phyloP scores from a whole-genome alignment of 306 rosid genomes.

The Amphicarpaea edgeworthii region DNA sequence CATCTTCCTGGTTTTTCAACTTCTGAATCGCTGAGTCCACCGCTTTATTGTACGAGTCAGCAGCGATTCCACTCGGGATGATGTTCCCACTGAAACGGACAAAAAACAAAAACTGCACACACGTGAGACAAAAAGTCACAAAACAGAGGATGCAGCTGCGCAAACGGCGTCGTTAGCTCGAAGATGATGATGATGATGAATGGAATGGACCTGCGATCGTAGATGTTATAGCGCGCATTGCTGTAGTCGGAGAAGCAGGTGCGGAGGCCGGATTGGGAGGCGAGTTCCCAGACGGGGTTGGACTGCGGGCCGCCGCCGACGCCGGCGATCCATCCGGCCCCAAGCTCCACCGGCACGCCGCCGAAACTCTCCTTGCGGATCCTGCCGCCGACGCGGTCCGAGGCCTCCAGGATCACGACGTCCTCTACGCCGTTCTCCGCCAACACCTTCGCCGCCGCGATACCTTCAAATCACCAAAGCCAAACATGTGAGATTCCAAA shows the following conservation, averaged over 20 bases:
- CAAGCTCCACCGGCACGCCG: constrained; percentile 88
- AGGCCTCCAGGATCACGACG: constrained; percentile 83
- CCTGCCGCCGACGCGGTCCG: constrained; percentile 95
- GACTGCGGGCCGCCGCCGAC: constrained; percentile 86
- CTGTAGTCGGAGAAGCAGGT: constrained; percentile 93
- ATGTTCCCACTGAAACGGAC: constrained; percentile 69
- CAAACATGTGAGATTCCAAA: constrained; percentile 22
- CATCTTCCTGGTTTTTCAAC: constrained; percentile 64
- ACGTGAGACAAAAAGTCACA: not conserved
- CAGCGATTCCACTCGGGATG: constrained; percentile 85
- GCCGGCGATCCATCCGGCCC: constrained; percentile 99
- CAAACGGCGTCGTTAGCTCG: not conserved
- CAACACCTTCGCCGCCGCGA: constrained; percentile 85
- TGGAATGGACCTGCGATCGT: constrained; percentile 79
- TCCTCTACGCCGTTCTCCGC: constrained; percentile 79
- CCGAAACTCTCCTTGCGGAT: constrained; percentile 82
- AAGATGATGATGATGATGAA: too few relatives aligned
- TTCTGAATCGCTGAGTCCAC: constrained; percentile 87
- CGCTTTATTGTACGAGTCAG: constrained; percentile 86
- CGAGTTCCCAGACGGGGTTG: constrained; percentile 95
- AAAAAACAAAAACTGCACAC: not conserved
- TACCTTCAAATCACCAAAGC: constrained; percentile 53
- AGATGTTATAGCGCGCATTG: constrained; percentile 90
- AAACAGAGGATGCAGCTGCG: not conserved
- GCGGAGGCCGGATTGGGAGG: constrained; percentile 67